Evolutionary conservation across 495 filamentous ascomycete species (phyloP).

Genomic region (Xylaria scruposa): DNA sequence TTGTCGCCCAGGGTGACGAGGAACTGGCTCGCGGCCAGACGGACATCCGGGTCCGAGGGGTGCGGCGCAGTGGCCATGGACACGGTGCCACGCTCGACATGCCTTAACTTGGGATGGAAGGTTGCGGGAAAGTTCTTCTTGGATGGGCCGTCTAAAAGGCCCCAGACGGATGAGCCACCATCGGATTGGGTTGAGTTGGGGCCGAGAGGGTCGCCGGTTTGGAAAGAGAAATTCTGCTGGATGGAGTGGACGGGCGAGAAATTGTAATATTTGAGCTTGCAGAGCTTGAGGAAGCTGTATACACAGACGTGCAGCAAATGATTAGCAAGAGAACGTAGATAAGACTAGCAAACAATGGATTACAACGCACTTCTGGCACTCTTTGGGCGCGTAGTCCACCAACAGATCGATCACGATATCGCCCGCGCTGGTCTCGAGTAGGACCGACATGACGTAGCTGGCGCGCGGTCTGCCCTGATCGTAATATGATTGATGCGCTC

Average conservation of each 20-base stretch:
- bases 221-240: conserved; percentile 91
- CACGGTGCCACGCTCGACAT: conserved; percentile 85
- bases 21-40: conserved; percentile 87
- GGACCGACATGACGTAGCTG: conserved; percentile 64
- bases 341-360: background rate
- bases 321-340: conserved; percentile 11
- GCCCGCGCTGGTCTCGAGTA: conserved; percentile 88
- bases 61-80: conserved; percentile 90
- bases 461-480: too few species aligned
- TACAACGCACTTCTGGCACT: conserved; percentile 84
- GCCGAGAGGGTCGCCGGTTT: conserved; percentile 91
- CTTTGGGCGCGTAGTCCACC: conserved; percentile 82
- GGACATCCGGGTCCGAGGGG: conserved; percentile 76
- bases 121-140: conserved; percentile 83
- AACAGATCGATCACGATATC: conserved; percentile 94
- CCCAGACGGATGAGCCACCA: conserved; percentile 93
- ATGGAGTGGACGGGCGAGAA: conserved; percentile 88
- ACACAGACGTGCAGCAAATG: conserved; percentile 2
- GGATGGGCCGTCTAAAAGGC: conserved; percentile 71
- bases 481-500: background rate
- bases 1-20: conserved; percentile 86
- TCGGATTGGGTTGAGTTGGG: conserved; percentile 82
- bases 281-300: conserved; percentile 92
- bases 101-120: conserved; percentile 83
- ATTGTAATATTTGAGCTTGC: conserved; percentile 98